These are phyloP conservation scores for Pseudocercospora macadamiae DNA, from an alignment of 2,329 filamentous ascomycete genomes.

Conservation along the genomic window DNA sequence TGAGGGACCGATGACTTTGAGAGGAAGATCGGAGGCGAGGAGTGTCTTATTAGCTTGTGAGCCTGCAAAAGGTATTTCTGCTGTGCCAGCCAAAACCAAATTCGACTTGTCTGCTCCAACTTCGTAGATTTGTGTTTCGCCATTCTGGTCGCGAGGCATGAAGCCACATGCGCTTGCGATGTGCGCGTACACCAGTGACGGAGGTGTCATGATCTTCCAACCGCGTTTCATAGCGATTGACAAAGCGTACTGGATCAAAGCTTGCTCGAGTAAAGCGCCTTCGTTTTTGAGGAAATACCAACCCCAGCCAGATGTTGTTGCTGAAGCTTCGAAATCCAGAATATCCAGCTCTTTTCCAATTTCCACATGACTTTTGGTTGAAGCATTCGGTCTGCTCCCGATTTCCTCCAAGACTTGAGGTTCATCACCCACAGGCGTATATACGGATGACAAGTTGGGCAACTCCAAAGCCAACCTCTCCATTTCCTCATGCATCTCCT, in stretches of 20 bases:
- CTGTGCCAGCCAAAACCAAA: constrained; percentile 80
- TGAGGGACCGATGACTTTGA: constrained; percentile 80
- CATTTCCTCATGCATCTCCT: constrained; percentile 46
- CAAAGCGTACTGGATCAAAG: constrained; percentile 84
- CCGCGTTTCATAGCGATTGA: constrained; percentile 70
- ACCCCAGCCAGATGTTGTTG: constrained; percentile 87
- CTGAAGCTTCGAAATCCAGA: constrained; percentile 84
- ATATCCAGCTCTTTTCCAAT: constrained; percentile 85
- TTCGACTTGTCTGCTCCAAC: constrained; percentile 65
- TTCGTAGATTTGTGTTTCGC: constrained; percentile 90
- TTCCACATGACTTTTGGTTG: constrained; percentile 57
- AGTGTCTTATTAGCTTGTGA: constrained; percentile 80
- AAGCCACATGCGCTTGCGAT: constrained; percentile 91
- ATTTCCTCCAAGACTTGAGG: constrained; percentile 73
- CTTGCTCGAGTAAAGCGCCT: constrained; percentile 91
- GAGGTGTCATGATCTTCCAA: constrained; percentile 81
- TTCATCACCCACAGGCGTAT: constrained; percentile 72
- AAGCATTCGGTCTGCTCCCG: constrained; percentile 44
- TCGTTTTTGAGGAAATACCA: constrained; percentile 97
- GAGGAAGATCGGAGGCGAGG: constrained; percentile 66
- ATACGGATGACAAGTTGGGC: constrained; percentile 79
- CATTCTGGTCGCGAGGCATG: constrained; percentile 85
- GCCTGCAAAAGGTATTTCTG: constrained; percentile 90
- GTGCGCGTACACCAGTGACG: constrained; percentile 88
- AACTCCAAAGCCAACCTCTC: constrained; percentile 26